Conservation (phyloP, 306 rosid genomes). For the Prunus mira region DNA sequence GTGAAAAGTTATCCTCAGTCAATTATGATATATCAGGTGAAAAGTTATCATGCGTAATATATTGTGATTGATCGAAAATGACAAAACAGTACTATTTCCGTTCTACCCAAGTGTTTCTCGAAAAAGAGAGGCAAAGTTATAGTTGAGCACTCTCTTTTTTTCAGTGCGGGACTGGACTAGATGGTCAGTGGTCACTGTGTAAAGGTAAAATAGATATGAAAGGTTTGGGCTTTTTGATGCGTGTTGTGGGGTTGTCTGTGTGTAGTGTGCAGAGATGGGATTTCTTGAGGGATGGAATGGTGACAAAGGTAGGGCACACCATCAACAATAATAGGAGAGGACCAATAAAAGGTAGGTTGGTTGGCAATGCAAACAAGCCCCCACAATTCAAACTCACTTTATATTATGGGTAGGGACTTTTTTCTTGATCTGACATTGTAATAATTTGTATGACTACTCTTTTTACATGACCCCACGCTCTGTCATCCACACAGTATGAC, state of each 20-base stretch:
- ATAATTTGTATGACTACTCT: neutral
- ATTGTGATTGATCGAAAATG: too few relatives aligned
- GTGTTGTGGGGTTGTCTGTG: constrained; percentile 40
- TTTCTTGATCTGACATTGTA: constrained; percentile 12
- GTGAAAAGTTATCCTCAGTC: too few relatives aligned
- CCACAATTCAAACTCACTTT: constrained; percentile 13
- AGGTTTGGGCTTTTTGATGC: constrained; percentile 27
- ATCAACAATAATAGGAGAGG: constrained; percentile 21
- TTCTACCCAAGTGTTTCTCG: too few relatives aligned
- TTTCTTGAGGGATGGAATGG: constrained; percentile 54
- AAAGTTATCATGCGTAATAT: too few relatives aligned
- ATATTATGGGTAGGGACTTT: constrained; percentile 17
- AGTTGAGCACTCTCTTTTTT: neutral
- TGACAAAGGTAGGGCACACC: constrained; percentile 62
- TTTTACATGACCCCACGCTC: neutral
- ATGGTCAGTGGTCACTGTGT: constrained; percentile 11
- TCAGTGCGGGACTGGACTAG: neutral
- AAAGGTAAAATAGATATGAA: constrained; percentile 18
- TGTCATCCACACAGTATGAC: neutral
- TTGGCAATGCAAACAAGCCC: constrained; percentile 22
- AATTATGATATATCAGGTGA: too few relatives aligned
- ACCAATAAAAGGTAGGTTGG: constrained; percentile 21
- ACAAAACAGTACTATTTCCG: too few relatives aligned
- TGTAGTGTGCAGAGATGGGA: constrained; percentile 26
- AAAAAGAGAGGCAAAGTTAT: neutral